These are phyloP conservation scores for Entoloma clypeatum DNA, from an alignment of 1,284 basidiomycete genomes.

Conservation along the genomic window DNA sequence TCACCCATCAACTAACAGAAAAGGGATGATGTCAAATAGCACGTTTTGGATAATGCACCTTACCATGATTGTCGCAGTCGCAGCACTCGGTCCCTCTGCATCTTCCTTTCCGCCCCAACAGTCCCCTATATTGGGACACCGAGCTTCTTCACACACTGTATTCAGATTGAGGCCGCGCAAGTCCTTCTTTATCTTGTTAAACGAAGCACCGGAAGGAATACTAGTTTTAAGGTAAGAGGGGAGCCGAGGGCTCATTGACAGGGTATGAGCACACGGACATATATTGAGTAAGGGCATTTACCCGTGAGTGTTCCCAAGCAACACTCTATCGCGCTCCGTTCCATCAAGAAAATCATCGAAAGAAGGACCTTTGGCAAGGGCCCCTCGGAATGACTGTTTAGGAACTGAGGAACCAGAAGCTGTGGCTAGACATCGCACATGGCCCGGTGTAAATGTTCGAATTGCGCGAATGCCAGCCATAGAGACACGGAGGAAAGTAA, in stretches of 20 bases:
- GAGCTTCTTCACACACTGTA: conserved; percentile 98
- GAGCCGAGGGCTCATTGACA: conserved; percentile 68
- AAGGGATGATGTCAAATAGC: conserved; percentile 7
- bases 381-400: conserved; percentile 49
- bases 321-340: conserved; percentile 58
- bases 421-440: conserved; percentile 46
- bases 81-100: conserved; percentile 73
- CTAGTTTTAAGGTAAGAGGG: conserved; percentile 92
- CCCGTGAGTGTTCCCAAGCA: conserved; percentile 78
- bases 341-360: conserved; percentile 85
- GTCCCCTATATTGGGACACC: conserved; percentile 99
- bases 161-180: conserved; percentile 87
- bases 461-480: conserved; percentile 6
- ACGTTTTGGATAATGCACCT: conserved; percentile 17
- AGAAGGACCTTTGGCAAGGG: conserved; percentile 69
- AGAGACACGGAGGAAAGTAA: conserved; percentile 10
- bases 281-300: conserved; percentile 28
- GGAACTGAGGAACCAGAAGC: conserved; percentile 40
- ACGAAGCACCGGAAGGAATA: conserved; percentile 88
- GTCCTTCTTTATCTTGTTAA: conserved; percentile 93
- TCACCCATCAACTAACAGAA: conserved; percentile 91
- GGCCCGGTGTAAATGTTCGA: conserved; percentile 5
- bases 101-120: conserved; percentile 94
- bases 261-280: conserved; percentile 4
- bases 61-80: conserved; percentile 99